These are phyloP conservation scores for Phaffomyces thermotolerans DNA, from an alignment of 805 yeast species.

Conservation along the genomic window DNA sequence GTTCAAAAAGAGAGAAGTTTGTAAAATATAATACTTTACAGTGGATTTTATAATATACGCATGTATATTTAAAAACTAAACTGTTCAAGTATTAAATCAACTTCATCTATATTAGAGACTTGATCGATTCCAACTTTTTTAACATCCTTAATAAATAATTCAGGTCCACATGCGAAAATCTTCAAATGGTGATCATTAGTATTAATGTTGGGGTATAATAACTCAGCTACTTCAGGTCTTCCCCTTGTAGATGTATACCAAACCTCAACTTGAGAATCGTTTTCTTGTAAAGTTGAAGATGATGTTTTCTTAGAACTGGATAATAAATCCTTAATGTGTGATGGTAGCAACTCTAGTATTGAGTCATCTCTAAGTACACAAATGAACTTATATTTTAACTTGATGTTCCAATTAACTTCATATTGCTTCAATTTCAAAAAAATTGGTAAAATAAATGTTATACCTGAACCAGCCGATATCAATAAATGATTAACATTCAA, in stretches of 20 bases:
- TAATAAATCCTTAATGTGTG: background rate
- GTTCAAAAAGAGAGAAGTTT: background rate
- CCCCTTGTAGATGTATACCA: slow-evolving; percentile 18
- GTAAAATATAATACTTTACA: too few species aligned
- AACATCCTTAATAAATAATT: slow-evolving; percentile 12
- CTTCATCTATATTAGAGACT: background rate
- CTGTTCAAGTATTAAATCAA: slow-evolving; percentile 19
- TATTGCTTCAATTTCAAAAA: slow-evolving; percentile 12
- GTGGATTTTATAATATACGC: too few species aligned
- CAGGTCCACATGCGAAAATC: slow-evolving; percentile 23
- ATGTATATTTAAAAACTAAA: slow-evolving; percentile 16
- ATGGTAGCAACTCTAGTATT: slow-evolving; percentile 3
- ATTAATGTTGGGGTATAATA: slow-evolving; percentile 4
- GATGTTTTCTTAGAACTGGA: background rate
- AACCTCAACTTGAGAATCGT: slow-evolving; percentile 3
- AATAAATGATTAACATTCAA: background rate
- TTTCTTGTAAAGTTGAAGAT: background rate
- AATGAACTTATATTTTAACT: slow-evolving; percentile 15
- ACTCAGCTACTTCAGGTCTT: slow-evolving; percentile 14
- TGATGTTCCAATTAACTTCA: slow-evolving; percentile 2
- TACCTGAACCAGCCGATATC: slow-evolving; percentile 9
- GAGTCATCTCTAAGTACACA: slow-evolving; percentile 17
- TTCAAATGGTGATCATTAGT: slow-evolving; percentile 6
- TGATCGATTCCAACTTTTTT: slow-evolving; percentile 16
- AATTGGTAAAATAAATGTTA: slow-evolving; percentile 8